These are phyloP conservation scores for Macrotyloma uniflorum DNA, from an alignment of 306 rosid genomes.

Conservation along the genomic window DNA sequence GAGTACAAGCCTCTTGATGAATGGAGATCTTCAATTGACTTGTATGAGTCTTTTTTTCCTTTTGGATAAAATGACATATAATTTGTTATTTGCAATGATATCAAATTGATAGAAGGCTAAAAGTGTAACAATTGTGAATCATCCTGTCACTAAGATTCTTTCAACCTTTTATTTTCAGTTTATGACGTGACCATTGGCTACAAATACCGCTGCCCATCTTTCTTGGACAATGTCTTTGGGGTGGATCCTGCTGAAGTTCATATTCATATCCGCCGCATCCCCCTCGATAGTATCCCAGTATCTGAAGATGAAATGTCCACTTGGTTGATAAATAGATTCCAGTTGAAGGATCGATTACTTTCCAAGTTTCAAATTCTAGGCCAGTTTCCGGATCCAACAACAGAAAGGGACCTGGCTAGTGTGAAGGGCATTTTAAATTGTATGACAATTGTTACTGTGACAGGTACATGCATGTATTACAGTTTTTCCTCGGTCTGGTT, in stretches of 20 bases:
- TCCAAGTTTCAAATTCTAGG: conserved; percentile 60
- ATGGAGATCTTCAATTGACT: background rate
- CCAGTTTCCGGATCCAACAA: conserved; percentile 65
- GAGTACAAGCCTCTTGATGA: conserved; percentile 7
- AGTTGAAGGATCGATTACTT: conserved; percentile 67
- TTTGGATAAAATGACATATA: background rate
- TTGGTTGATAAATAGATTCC: conserved; percentile 63
- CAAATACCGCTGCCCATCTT: conserved; percentile 70
- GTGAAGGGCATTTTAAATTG: conserved; percentile 54
- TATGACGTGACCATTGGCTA: conserved; percentile 82
- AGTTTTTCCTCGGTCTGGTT: conserved; percentile 63
- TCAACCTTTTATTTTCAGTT: conserved; percentile 50
- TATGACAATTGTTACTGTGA: conserved; percentile 44
- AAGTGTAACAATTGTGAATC: background rate
- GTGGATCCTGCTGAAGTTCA: conserved; percentile 85
- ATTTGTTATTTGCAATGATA: background rate
- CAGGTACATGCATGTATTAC: conserved; percentile 49
- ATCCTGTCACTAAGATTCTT: background rate
- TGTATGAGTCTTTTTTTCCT: background rate
- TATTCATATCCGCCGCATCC: conserved; percentile 54
- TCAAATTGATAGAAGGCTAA: background rate
- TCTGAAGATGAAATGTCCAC: conserved; percentile 56
- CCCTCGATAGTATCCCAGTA: conserved; percentile 55
- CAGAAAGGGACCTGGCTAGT: conserved; percentile 58
- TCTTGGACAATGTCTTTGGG: conserved; percentile 73